phyloP scores from a whole-genome alignment of 371 early-diverging fungal genomes.

The Lichtheimia hyalospora region DNA sequence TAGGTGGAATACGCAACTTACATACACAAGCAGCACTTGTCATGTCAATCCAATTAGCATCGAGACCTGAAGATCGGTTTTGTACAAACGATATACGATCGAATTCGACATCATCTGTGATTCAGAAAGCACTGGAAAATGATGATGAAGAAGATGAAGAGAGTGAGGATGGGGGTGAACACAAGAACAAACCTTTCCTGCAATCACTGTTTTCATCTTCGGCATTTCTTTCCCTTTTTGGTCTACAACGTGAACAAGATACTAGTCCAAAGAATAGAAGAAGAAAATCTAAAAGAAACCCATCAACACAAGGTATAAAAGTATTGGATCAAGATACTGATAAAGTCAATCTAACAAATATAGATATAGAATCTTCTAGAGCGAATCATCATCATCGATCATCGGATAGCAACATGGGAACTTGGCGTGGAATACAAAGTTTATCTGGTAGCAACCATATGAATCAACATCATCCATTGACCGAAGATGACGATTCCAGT shows the following conservation, averaged over 20 bases:
- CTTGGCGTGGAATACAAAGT: neutral
- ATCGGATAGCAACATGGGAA: neutral
- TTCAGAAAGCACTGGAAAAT: neutral
- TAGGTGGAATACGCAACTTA: slow-evolving; percentile 37
- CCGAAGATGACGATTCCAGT: neutral
- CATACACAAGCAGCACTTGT: slow-evolving; percentile 47
- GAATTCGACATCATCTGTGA: neutral
- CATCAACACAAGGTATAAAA: neutral
- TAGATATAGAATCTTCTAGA: neutral
- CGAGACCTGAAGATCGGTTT: slow-evolving; percentile 31
- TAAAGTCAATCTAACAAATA: too few relatives aligned
- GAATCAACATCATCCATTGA: neutral
- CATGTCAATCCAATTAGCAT: slow-evolving; percentile 49
- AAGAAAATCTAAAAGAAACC: neutral
- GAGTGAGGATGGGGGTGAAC: neutral
- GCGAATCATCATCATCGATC: neutral
- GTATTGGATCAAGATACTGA: neutral
- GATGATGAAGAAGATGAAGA: slow-evolving; percentile 8
- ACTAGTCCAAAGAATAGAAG: neutral
- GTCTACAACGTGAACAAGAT: slow-evolving; percentile 5
- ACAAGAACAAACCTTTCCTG: slow-evolving; percentile 30
- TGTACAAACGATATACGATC: slow-evolving; percentile 10
- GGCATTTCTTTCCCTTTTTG: slow-evolving; percentile 13
- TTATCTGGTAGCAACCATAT: neutral
- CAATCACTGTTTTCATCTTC: slow-evolving; percentile 32